These are phyloP conservation scores for Peterozyma toletana DNA, from an alignment of 805 yeast genomes.

Conservation along the genomic window DNA sequence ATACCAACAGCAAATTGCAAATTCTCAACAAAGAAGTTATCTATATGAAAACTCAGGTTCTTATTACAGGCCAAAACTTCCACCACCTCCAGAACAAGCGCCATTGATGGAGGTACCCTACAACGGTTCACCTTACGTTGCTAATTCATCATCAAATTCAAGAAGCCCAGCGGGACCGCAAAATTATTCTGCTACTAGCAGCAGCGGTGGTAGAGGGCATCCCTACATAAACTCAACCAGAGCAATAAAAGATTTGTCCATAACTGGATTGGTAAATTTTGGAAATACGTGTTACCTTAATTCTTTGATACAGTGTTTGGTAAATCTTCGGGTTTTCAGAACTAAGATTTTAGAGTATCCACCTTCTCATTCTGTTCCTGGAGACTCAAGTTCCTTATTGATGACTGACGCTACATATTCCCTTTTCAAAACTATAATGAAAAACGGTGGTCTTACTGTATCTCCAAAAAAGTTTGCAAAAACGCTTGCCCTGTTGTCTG, in stretches of 20 bases:
- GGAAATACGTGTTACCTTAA: slow-evolving; percentile 77
- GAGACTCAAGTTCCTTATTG: slow-evolving; percentile 13
- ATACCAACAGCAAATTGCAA: background rate
- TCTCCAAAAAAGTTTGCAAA: slow-evolving; percentile 61
- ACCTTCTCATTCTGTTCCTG: slow-evolving; percentile 15
- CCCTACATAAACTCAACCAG: background rate
- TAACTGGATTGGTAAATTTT: slow-evolving; percentile 48
- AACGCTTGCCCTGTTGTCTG: slow-evolving; percentile 43
- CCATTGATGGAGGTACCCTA: no score
- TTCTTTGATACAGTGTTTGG: slow-evolving; percentile 64
- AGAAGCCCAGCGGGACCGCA: no score
- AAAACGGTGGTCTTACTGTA: slow-evolving; percentile 53
- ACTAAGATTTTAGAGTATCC: slow-evolving; percentile 9
- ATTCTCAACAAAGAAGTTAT: background rate
- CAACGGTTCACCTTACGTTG: slow-evolving; percentile 20
- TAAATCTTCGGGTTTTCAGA: slow-evolving; percentile 45
- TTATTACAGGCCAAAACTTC: no score
- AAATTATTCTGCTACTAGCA: no score
- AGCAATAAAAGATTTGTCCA: slow-evolving; percentile 26
- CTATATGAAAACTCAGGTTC: no score
- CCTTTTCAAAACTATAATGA: slow-evolving; percentile 49
- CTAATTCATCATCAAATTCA: no score
- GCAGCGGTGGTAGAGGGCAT: no score
- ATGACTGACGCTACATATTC: slow-evolving; percentile 41
- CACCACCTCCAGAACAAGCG: no score